phyloP scores from a whole-genome alignment of 2,329 filamentous ascomycete genomes.

The Orbilia blumenaviensis region DNA sequence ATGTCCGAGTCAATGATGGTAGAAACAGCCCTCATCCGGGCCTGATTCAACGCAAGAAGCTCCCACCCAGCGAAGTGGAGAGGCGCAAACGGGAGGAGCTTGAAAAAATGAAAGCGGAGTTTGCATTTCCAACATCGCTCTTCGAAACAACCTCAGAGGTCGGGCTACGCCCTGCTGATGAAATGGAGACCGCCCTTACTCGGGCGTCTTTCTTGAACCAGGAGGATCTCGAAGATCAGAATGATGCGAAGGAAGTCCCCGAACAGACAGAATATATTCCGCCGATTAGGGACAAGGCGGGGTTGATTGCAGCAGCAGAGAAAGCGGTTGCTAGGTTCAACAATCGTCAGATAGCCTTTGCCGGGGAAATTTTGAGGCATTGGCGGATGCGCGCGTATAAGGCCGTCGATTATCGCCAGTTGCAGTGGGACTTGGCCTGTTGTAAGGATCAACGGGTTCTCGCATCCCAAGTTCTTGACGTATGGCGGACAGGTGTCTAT shows the following conservation, averaged over 20 bases:
- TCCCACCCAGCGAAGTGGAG: slow-evolving; percentile 41
- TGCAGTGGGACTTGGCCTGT: slow-evolving; percentile 49
- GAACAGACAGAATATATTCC: slow-evolving; percentile 44
- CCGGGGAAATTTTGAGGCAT: slow-evolving; percentile 28
- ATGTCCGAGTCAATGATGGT: slow-evolving; percentile 36
- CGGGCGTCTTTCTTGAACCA: slow-evolving; percentile 44
- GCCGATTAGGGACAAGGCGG: slow-evolving; percentile 40
- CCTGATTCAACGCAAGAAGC: slow-evolving; percentile 32
- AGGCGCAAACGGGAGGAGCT: slow-evolving; percentile 33
- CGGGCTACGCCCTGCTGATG: slow-evolving; percentile 24
- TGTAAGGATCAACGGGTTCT: slow-evolving; percentile 48
- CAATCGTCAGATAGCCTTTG: slow-evolving; percentile 24
- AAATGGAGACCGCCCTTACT: slow-evolving; percentile 32
- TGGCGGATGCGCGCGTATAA: slow-evolving; percentile 38
- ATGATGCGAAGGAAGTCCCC: slow-evolving; percentile 21
- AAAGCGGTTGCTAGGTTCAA: slow-evolving; percentile 40
- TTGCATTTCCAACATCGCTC: slow-evolving; percentile 46
- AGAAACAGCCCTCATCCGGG: slow-evolving; percentile 40
- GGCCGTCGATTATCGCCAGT: slow-evolving; percentile 35
- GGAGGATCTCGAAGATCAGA: slow-evolving; percentile 50
- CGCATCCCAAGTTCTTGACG: slow-evolving; percentile 40
- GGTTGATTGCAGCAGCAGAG: slow-evolving; percentile 39
- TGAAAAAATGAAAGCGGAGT: slow-evolving; percentile 51
- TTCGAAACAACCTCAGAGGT: slow-evolving; percentile 39
- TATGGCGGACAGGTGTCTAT: slow-evolving; percentile 36